phyloP scores from a whole-genome alignment of 2,329 filamentous ascomycete species.

The Macrophomina tecta region DNA sequence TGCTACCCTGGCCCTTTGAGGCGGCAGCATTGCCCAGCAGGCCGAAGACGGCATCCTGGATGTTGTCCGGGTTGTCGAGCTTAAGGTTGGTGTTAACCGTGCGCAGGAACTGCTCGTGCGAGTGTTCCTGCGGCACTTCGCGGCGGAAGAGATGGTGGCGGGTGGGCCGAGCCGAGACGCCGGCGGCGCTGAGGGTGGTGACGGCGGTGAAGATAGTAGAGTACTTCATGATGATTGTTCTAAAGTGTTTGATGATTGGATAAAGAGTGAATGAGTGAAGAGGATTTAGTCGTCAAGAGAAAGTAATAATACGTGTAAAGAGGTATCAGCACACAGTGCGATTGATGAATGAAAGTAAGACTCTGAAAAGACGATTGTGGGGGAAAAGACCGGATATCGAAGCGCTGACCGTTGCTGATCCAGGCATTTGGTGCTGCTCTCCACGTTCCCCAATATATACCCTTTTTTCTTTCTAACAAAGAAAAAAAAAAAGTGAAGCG shows the following conservation, averaged over 20 bases:
- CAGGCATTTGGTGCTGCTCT: background rate
- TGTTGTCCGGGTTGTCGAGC: conserved; percentile 56
- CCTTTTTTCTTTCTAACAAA: background rate
- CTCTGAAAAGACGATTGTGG: background rate
- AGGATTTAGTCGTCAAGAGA: background rate
- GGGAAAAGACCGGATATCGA: background rate
- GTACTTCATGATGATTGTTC: background rate
- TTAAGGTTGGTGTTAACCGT: conserved; percentile 53
- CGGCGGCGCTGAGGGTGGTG: conserved; percentile 37
- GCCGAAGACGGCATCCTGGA: conserved; percentile 58
- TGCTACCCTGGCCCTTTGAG: conserved; percentile 54
- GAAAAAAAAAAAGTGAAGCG: background rate
- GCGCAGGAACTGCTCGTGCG: conserved; percentile 58
- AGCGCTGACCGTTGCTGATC: background rate
- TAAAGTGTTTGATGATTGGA: background rate
- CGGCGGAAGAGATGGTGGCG: conserved; percentile 38
- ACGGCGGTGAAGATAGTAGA: background rate
- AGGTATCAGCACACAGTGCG: conserved; percentile 7
- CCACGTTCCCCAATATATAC: background rate
- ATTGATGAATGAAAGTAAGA: background rate
- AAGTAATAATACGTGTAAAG: background rate
- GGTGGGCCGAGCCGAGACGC: conserved; percentile 38
- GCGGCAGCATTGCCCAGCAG: conserved; percentile 61
- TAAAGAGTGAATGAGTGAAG: background rate
- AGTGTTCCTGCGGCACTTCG: conserved; percentile 65